Evolutionary conservation across 257 asterid genomes (phyloP), one percentile per base, ranked within the genome.

Genomic region (Striga asiatica): DNA sequence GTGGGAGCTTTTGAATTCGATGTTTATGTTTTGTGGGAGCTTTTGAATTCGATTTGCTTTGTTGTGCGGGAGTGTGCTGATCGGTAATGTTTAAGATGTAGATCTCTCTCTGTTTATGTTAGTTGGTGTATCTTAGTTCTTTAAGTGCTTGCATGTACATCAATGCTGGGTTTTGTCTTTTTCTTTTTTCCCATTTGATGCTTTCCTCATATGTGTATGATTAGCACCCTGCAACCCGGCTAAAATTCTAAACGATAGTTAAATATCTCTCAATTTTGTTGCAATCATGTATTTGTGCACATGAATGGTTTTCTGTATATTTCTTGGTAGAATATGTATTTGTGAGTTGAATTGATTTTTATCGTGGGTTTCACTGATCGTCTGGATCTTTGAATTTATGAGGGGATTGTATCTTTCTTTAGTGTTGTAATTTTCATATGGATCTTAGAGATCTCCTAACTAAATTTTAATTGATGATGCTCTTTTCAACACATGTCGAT

Each of bases 101-200:
- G 74, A 73, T 76, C 79, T 69, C 62, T 60, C 4, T 62, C 14
- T 16, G 21, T 54, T 61, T 1, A 16, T 38, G 56, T 49, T 48
- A 54, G 23, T 12, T 42, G 39, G 31, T 17, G 35, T 24, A 17
- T 6, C 1, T 1, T n/a, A n/a, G n/a, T n/a, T n/a, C n/a, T n/a
- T n/a, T 53, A 5, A 21, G 35, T 49, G 59, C n/a, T 63, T 58
- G 66, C 76, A 66, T 70, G 60, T 23, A 46, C n/a, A n/a, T n/a
- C n/a, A n/a, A n/a, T n/a, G n/a, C n/a, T n/a, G n/a, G n/a, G n/a
- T n/a, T 38, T 42, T 27, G 22, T 12, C 37, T 39, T 16, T 1
- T 17, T 23, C 17, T 65, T 0, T 55, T 22, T 19, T 9, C 6
- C 43, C 56, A 49, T 25, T 61, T 52, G 56, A 0, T 52, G 47